Evolutionary conservation across 1,284 basidiomycete species (phyloP).

Genomic region (Vanrija sp.): DNA sequence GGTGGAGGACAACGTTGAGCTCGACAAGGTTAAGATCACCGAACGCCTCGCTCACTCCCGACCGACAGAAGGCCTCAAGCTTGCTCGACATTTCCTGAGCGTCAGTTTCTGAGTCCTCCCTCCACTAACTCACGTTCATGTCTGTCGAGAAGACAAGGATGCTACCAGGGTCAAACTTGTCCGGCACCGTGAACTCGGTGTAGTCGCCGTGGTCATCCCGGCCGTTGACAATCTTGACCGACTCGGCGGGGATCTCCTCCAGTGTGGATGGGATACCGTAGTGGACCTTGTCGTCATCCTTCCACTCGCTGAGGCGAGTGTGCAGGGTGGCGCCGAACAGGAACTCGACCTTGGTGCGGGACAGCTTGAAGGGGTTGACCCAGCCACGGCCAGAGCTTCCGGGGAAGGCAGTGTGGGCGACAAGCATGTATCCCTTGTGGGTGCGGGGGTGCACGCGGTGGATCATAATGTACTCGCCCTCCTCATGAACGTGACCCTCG

Average conservation of each 20-base stretch:
- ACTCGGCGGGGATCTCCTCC: constrained; percentile 60
- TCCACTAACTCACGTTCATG: constrained; percentile 53
- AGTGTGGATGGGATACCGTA: constrained; percentile 71
- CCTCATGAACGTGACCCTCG: constrained; percentile 92
- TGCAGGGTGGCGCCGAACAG: constrained; percentile 72
- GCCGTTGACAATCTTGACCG: constrained; percentile 49
- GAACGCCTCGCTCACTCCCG: constrained; percentile 68
- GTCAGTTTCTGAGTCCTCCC: no score
- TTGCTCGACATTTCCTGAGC: constrained; percentile 53
- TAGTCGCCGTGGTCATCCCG: constrained; percentile 65
- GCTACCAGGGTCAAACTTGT: constrained; percentile 84
- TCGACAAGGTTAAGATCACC: constrained; percentile 74
- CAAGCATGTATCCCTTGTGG: constrained; percentile 83
- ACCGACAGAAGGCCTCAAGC: constrained; percentile 66
- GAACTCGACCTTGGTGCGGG: constrained; percentile 71
- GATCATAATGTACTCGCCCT: constrained; percentile 87
- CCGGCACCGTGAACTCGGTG: constrained; percentile 74
- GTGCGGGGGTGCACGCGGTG: constrained; percentile 86
- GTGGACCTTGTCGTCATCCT: constrained; percentile 59
- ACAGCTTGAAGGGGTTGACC: constrained; percentile 76
- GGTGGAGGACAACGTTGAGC: constrained; percentile 75
- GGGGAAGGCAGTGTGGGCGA: constrained; percentile 87
- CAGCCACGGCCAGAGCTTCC: constrained; percentile 71
- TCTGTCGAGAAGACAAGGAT: constrained; percentile 85
- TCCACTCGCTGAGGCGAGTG: constrained; percentile 61